A percentile compares a stretch with the other conserved stretches of the same genome.
Conservation (phyloP, 192 early-diverging fungal genomes). For the Linnemannia schmuckeri region DNA sequence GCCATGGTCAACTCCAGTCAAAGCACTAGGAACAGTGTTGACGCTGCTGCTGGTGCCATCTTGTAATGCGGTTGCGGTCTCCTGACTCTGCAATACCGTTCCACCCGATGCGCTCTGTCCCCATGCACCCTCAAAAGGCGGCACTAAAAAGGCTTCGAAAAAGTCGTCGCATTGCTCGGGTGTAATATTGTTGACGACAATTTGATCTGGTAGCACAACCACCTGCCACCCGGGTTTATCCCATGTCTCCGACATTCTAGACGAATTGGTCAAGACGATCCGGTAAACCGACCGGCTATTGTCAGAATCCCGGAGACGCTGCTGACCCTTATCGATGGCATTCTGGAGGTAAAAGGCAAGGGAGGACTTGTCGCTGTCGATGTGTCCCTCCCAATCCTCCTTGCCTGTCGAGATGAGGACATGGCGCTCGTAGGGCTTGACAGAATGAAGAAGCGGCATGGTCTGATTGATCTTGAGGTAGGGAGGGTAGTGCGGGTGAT, state of each 20-base stretch:
- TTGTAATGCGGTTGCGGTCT: neutral
- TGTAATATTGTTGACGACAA: conserved; percentile 45
- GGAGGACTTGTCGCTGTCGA: conserved; percentile 62
- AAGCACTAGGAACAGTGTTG: neutral
- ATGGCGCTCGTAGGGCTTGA: conserved; percentile 69
- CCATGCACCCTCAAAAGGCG: conserved; percentile 19
- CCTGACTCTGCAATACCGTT: neutral
- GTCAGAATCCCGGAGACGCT: neutral
- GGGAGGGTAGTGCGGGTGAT: conserved; percentile 62
- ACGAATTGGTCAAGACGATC: conserved; percentile 38
- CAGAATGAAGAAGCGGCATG: conserved; percentile 57
- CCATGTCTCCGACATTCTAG: conserved; percentile 39
- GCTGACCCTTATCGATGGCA: conserved; percentile 41
- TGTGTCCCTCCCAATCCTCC: conserved; percentile 63
- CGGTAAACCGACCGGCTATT: neutral
- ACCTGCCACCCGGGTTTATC: conserved; percentile 51
- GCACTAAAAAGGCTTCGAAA: conserved; percentile 41
- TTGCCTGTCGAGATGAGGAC: conserved; percentile 68
- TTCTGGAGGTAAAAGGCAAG: conserved; percentile 57
- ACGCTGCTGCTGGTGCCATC: neutral
- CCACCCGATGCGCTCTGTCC: neutral
- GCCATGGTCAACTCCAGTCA: neutral
- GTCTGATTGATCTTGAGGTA: conserved; percentile 64
- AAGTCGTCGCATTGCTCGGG: conserved; percentile 45
- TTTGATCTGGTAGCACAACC: conserved; percentile 36